Base-by-base conservation (phyloP, 768 basidiomycete species). In the Termitomyces sp. region DNA sequence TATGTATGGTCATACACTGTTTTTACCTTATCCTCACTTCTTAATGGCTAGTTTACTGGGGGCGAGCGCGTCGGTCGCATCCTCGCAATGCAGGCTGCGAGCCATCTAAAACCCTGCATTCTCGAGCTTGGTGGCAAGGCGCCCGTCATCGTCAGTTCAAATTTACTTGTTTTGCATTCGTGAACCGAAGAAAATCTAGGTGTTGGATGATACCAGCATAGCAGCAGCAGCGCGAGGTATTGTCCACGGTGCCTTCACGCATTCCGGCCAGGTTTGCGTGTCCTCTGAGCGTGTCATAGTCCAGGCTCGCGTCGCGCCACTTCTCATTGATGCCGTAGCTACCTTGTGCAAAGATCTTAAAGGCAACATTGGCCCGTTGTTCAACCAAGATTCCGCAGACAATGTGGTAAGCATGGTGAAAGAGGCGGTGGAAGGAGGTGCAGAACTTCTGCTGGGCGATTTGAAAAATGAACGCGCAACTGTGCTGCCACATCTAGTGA, bases 241-340 rank as follows among this genome's bases (percentile, higher is more conserved):
- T 47, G 73, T 74, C 0, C 73, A 62, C 32, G 77, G 77, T 18
- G 74, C 81, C 3, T 71, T 82, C 64, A 51, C 74, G 0, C 71
- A 80, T 64, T 81, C 79, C 13, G 82, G 83, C 0, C 82, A 84
- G 69, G 73, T 83, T 43, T 85, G 83, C 69, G 82, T 85, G 80
- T 82, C 82, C 1, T 79, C 82, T 8, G 82, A 82, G 62, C 79
- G 83, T 7, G 77, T 84, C n/a, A 80, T 85, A 44, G 79, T 78
- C 32, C 80, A 82, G 60, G 68, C 74, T 18, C 71, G 66, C 8
- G 69, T 76, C 13, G 73, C 78, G 10, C 68, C 74, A 0, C 55
- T 56, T 1, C 72, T 84, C 13, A 65, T 77, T 13, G 55, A 65
- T 4, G 62, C 72, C 10, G 65, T 85, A 16, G 68, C 68, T 36